phyloP scores from a whole-genome alignment of 768 basidiomycete genomes.

The Exidia glandulosa region DNA sequence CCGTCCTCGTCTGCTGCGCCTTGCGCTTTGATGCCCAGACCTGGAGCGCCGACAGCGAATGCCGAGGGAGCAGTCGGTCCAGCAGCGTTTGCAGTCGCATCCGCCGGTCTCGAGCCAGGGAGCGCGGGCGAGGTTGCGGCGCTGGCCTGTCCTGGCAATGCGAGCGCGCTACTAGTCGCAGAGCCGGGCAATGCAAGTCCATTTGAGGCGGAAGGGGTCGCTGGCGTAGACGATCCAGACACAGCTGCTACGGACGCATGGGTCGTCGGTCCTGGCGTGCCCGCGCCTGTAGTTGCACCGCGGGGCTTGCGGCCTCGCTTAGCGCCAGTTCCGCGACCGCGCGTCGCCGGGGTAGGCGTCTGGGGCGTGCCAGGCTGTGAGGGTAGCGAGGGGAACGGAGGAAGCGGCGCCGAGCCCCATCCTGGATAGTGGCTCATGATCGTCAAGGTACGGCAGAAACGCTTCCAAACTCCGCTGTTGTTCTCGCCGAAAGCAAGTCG shows the following conservation, averaged over 20 bases:
- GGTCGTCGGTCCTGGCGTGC: neutral
- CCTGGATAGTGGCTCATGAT: neutral
- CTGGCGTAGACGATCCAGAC: neutral
- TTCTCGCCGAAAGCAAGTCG: neutral
- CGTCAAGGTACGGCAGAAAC: neutral
- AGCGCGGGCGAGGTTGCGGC: no score
- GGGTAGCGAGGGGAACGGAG: no score
- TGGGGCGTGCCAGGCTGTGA: no score
- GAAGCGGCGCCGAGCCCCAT: no score
- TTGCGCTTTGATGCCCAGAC: neutral
- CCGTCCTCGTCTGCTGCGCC: slow-evolving; percentile 6
- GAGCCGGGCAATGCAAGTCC: neutral
- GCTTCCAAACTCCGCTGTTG: neutral
- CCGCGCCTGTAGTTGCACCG: slow-evolving; percentile 9
- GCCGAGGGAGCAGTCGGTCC: neutral
- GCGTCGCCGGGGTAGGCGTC: neutral
- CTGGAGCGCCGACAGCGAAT: neutral
- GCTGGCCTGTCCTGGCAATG: no score
- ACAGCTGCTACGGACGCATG: neutral
- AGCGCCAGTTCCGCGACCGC: slow-evolving; percentile 8
- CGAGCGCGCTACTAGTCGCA: no score
- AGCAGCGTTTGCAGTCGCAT: neutral
- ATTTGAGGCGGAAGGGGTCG: neutral
- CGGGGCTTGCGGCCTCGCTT: slow-evolving; percentile 25
- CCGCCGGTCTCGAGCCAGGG: neutral